Evolutionary conservation across 495 filamentous ascomycete genomes (phyloP), one percentile per base, ranked within the genome.

Genomic region (Diplogelasinospora grovesii): DNA sequence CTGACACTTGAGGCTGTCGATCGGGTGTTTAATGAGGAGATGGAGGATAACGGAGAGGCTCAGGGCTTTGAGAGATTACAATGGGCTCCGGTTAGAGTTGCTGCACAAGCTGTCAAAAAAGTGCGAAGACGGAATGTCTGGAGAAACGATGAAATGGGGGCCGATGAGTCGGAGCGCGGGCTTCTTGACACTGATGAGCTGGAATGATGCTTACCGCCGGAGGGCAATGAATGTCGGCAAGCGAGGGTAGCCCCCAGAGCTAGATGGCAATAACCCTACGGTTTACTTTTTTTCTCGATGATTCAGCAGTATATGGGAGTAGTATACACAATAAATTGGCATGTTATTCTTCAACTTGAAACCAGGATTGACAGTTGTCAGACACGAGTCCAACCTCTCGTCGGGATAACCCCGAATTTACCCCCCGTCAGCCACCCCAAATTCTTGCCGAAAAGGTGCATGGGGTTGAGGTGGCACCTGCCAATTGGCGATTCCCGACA

Each of bases 1-100:
- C 49, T 70, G 9, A 52, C 57, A 23, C 52, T 74, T 11, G 72
- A 74, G 46, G 60, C 72, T n/a, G 57, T 74, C 31, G 65, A 74
- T 41, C 57, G 59, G 15, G 53, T 75, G 13, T 75, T 75, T 49
- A 52, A 47, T 22, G 47, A 46, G 16, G 36, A 81, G 61, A 61
- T 38, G 6, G 51, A 44, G 2, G 25, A 14, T 16, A 18, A 27
- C 7, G 8, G n/a, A 20, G 14, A 18, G 5, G 22, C 20, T 19
- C 13, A n/a, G 14, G 37, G 31, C 22, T 23, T 56, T 10, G 24
- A 36, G n/a, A 45, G 32, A 24, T 28, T 52, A 16, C 53, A 56
- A 33, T 56, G 53, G 53, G 36, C 36, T 13, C 43, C 45, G 9
- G 53, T 56, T 7, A 42, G 43, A 18, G 46, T 56, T 4, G 53